These are phyloP conservation scores for Solanum peruvianum DNA, from an alignment of 257 asterid species.

Conservation along the genomic window DNA sequence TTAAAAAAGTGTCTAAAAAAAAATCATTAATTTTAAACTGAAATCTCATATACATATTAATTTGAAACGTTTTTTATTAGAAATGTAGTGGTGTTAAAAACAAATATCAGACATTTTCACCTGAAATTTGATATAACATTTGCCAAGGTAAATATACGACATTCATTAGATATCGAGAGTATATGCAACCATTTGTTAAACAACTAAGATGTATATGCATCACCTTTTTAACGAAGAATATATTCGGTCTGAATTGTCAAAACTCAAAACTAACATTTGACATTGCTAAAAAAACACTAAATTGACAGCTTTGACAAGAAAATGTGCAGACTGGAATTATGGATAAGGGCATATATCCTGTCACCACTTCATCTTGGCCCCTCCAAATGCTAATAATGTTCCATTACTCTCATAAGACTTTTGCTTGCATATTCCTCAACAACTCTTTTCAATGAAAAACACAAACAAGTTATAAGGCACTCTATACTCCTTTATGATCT, in stretches of 20 bases:
- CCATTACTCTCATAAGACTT: background rate
- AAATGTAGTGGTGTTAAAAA: background rate
- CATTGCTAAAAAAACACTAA: background rate
- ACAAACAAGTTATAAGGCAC: background rate
- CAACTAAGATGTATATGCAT: background rate
- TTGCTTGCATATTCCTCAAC: background rate
- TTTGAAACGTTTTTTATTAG: background rate
- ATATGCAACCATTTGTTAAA: too few species aligned
- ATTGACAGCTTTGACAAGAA: background rate
- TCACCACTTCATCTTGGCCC: background rate
- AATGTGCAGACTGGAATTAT: conserved; percentile 18
- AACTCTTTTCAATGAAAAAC: background rate
- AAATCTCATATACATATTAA: background rate
- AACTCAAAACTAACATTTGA: background rate
- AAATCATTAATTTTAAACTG: too few species aligned
- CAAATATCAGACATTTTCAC: too few species aligned
- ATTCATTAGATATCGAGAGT: background rate
- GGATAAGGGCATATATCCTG: conserved; percentile 7
- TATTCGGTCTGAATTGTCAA: background rate
- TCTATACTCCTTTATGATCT: background rate
- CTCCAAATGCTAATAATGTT: background rate
- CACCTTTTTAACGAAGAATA: too few species aligned
- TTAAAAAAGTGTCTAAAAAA: too few species aligned
- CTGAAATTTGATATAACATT: too few species aligned
- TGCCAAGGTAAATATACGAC: too few species aligned